Evolutionary conservation across 1,284 basidiomycete genomes (phyloP).

Genomic region (Trametes hirsuta): DNA sequence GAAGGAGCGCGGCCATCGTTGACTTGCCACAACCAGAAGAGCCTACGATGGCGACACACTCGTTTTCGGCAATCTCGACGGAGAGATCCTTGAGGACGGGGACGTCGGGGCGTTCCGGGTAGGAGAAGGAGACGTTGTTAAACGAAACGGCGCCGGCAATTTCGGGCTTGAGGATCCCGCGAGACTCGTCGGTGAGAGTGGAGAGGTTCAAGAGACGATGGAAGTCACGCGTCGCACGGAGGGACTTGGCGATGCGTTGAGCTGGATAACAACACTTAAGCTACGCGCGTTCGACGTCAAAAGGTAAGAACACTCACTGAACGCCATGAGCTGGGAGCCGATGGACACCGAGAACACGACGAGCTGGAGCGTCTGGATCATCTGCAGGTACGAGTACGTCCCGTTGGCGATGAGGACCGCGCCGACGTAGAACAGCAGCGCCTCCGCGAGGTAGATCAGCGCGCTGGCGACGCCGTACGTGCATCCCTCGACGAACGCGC

Average conservation of each 20-base stretch:
- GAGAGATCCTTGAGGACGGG: slow-evolving; percentile 71
- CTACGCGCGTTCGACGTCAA: background rate
- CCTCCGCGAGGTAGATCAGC: slow-evolving; percentile 88
- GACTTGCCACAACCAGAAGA: slow-evolving; percentile 90
- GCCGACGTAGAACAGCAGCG: slow-evolving; percentile 89
- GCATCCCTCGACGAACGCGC: slow-evolving; percentile 84
- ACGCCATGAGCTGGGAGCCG: slow-evolving; percentile 86
- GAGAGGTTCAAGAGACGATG: slow-evolving; percentile 66
- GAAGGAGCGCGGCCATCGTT: slow-evolving; percentile 81
- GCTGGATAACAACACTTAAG: slow-evolving; percentile 47
- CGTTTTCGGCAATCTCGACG: slow-evolving; percentile 68
- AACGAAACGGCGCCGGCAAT: slow-evolving; percentile 72
- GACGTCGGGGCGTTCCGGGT: slow-evolving; percentile 79
- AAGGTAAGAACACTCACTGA: slow-evolving; percentile 61
- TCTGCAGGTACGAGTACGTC: slow-evolving; percentile 84
- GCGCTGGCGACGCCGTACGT: slow-evolving; percentile 82
- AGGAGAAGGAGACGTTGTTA: slow-evolving; percentile 76
- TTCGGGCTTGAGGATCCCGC: slow-evolving; percentile 66
- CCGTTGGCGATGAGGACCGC: slow-evolving; percentile 81
- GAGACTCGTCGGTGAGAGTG: slow-evolving; percentile 66
- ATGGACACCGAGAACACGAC: slow-evolving; percentile 95
- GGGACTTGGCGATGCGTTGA: slow-evolving; percentile 78
- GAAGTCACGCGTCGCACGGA: slow-evolving; percentile 82
- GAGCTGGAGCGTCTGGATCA: slow-evolving; percentile 90
- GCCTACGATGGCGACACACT: slow-evolving; percentile 89